phyloP scores from a whole-genome alignment of 2,329 filamentous ascomycete species.

The Thielaviopsis punctulata region DNA sequence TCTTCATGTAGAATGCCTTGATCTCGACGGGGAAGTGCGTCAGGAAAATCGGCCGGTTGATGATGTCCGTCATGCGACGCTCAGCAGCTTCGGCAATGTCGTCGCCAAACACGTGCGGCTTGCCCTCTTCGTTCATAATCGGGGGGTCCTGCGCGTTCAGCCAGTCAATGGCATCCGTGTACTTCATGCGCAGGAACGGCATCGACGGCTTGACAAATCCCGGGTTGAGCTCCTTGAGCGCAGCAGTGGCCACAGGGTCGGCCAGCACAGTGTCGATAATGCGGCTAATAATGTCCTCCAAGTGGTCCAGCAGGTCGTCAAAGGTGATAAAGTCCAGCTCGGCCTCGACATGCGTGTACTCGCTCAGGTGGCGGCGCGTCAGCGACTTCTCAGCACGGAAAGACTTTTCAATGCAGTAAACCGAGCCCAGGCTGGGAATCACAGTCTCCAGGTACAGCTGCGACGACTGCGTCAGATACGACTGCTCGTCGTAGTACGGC shows the following conservation, averaged over 20 bases:
- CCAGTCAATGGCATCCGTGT: slow-evolving; percentile 88
- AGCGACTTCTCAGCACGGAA: slow-evolving; percentile 96
- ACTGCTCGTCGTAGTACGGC: slow-evolving; percentile 74
- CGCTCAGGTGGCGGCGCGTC: slow-evolving; percentile 81
- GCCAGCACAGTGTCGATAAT: slow-evolving; percentile 64
- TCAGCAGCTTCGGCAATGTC: slow-evolving; percentile 97
- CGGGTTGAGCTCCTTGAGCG: slow-evolving; percentile 80
- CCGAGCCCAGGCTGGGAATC: slow-evolving; percentile 76
- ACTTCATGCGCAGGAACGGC: slow-evolving; percentile 90
- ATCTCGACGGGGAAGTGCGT: slow-evolving; percentile 96
- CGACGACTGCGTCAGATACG: slow-evolving; percentile 90
- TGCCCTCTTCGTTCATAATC: slow-evolving; percentile 82
- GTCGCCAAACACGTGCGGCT: slow-evolving; percentile 82
- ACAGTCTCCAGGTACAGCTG: slow-evolving; percentile 96
- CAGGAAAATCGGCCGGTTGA: slow-evolving; percentile 87
- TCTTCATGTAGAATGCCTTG: slow-evolving; percentile 99
- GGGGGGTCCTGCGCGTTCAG: slow-evolving; percentile 61
- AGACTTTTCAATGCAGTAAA: slow-evolving; percentile 96
- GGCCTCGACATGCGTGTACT: slow-evolving; percentile 93
- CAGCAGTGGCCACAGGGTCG: slow-evolving; percentile 53
- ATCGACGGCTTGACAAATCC: slow-evolving; percentile 64
- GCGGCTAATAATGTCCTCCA: slow-evolving; percentile 74
- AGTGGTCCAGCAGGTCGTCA: slow-evolving; percentile 67
- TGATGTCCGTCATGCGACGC: slow-evolving; percentile 89
- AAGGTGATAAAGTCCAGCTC: slow-evolving; percentile 95